A percentile compares a stretch with the other conserved stretches of the same genome.
These are phyloP conservation scores for Colletotrichum sp. DNA, from an alignment of 2,329 filamentous ascomycete genomes.

Conservation along the genomic window DNA sequence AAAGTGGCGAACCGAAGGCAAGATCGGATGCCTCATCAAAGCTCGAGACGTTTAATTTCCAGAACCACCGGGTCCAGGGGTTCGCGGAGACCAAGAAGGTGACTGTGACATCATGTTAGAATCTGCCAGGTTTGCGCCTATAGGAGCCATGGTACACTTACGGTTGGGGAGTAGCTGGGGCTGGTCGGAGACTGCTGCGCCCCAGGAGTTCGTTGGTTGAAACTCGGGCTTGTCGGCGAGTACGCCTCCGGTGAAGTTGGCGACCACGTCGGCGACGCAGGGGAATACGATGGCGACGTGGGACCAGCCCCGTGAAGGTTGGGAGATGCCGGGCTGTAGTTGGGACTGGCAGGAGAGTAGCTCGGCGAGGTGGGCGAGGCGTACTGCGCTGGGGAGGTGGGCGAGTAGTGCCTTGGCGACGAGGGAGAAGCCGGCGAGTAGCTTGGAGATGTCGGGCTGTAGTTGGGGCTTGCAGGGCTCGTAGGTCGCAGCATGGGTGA, in stretches of 20 bases:
- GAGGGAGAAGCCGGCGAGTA: slow-evolving; percentile 68
- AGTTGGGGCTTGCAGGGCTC: slow-evolving; percentile 62
- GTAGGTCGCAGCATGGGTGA: slow-evolving; percentile 62
- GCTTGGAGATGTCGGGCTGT: slow-evolving; percentile 68
- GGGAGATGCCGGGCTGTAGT: slow-evolving; percentile 73
- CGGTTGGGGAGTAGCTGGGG: slow-evolving; percentile 73
- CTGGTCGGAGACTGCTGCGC: slow-evolving; percentile 67
- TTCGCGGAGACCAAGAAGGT: slow-evolving; percentile 49
- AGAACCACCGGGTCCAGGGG: slow-evolving; percentile 46
- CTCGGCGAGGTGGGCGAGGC: slow-evolving; percentile 76
- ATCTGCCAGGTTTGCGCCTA: not conserved
- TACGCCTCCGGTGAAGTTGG: slow-evolving; percentile 72
- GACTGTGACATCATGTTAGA: slow-evolving; percentile 42
- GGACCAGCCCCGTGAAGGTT: slow-evolving; percentile 49
- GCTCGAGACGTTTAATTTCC: slow-evolving; percentile 41
- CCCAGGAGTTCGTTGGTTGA: slow-evolving; percentile 58
- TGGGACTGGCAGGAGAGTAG: slow-evolving; percentile 73
- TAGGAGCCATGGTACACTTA: slow-evolving; percentile 29
- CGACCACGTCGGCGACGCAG: slow-evolving; percentile 78
- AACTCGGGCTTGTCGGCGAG: slow-evolving; percentile 67
- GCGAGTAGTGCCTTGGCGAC: slow-evolving; percentile 62
- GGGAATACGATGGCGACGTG: slow-evolving; percentile 67
- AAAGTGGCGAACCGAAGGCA: slow-evolving; percentile 8
- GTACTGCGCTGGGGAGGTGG: slow-evolving; percentile 75
- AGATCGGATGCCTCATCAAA: not conserved